Evolutionary conservation across 345 rosid species (phyloP).

Genomic region (Eucalyptus erythrocorys): DNA sequence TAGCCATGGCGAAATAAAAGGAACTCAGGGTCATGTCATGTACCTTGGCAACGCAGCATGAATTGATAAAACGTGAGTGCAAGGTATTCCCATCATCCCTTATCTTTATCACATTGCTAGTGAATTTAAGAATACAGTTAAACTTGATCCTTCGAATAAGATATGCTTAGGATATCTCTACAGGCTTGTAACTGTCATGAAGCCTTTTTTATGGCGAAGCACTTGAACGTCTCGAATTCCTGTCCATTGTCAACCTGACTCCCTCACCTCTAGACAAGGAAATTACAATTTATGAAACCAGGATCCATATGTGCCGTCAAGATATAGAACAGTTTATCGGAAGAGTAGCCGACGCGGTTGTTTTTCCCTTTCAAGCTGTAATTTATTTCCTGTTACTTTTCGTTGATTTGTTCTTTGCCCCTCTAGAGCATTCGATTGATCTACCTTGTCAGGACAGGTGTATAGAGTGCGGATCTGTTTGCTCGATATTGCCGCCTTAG

Average conservation of each 20-base stretch:
- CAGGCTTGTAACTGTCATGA: slow-evolving; percentile 4
- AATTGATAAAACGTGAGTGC: slow-evolving; percentile 41
- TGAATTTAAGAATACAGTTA: slow-evolving; percentile 88
- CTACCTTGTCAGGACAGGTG: no score
- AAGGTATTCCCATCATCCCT: slow-evolving; percentile 36
- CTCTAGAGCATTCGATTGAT: no score
- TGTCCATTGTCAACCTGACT: slow-evolving; percentile 92
- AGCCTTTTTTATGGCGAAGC: not conserved
- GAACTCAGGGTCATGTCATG: slow-evolving; percentile 72
- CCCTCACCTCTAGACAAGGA: slow-evolving; percentile 65
- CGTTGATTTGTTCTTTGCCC: no score
- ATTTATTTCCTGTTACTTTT: no score
- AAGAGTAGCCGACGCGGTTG: not conserved
- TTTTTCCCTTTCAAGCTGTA: not conserved
- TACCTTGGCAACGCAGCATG: slow-evolving; percentile 83
- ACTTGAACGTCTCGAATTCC: slow-evolving; percentile 89
- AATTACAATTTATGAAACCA: not conserved
- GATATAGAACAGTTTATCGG: not conserved
- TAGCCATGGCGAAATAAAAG: slow-evolving; percentile 12
- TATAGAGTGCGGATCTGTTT: no score
- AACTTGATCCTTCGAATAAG: slow-evolving; percentile 61
- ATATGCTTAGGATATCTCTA: slow-evolving; percentile 31
- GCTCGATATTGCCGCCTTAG: no score
- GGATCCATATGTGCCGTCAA: not conserved
- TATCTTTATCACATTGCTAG: slow-evolving; percentile 95